Evolutionary conservation across 192 early-diverging fungal species (phyloP), one percentile per base, ranked within the genome.

Genomic region (Thoreauomyces humboldtii): DNA sequence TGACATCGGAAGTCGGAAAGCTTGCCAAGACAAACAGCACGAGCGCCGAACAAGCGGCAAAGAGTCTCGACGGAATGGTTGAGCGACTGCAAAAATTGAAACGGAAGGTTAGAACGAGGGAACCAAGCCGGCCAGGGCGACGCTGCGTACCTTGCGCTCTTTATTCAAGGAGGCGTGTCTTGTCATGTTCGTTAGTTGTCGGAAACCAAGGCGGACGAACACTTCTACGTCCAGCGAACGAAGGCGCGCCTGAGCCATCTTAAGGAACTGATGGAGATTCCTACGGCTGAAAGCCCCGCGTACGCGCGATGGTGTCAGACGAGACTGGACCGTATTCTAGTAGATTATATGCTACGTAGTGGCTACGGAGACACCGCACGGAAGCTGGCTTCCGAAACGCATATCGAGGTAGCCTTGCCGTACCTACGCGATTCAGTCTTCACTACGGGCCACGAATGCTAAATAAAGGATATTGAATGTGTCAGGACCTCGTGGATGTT

Each of bases 321-420:
- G 4, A 85, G 95, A 9, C 73, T 98, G 24, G 87, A 96, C 72
- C 83, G 94, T 15, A 80, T 98, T 27, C 73, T 99, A 59, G 90
- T 93, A 1, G 98, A 99, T 71, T 99, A 96, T 72, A 86, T 99
- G 88, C 78, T 98, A 25, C 80, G 98, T 58, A 87, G 88, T 27
- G 94, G 94, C 6, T 90, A 86, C 47, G 81, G 80, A 25, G 74
- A 87, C 1, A 87, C 95, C 9, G 95, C 98, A 1, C 70, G 80
- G 33, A 71, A 70, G 56, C 71, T 98, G 42, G 67, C 74, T 27
- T 25, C 71, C 21, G 81, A 79, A 9, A 74, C 73, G 32, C 70
- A 69, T 15, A 89, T 92, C 45, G 82, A 89, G 75, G 90, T 90
- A 69, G 25, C n/a, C n/a, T 9, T 41, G 38, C n/a, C 38, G n/a